phyloP scores from a whole-genome alignment of 2,329 filamentous ascomycete genomes.

The Aureobasidium namibiae region DNA sequence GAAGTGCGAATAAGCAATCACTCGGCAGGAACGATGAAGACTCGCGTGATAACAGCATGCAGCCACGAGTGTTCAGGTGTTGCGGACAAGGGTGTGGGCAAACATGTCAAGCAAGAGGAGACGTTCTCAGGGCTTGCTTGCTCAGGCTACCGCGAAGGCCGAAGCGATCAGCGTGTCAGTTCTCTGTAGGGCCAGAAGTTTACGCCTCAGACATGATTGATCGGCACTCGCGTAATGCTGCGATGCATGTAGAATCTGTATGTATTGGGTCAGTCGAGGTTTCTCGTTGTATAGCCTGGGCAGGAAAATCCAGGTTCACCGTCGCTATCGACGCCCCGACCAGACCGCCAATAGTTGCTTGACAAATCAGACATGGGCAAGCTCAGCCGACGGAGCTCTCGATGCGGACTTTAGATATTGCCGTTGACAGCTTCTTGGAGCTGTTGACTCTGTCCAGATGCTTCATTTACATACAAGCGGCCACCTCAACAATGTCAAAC shows the following conservation, averaged over 20 bases:
- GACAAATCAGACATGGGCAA: not conserved
- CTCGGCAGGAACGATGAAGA: not conserved
- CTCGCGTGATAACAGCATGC: not conserved
- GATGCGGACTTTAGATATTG: not conserved
- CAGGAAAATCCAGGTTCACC: not conserved
- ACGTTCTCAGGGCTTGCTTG: conserved; percentile 1
- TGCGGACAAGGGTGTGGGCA: not conserved
- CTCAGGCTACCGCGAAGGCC: not conserved
- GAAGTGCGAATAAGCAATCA: not conserved
- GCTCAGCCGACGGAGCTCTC: not conserved
- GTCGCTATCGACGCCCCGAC: not conserved
- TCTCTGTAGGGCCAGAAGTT: not conserved
- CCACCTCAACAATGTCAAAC: not conserved
- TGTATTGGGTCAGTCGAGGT: not conserved
- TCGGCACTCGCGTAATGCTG: conserved; percentile 1
- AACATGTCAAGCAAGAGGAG: not conserved
- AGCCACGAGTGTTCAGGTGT: not conserved
- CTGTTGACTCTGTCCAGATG: not conserved
- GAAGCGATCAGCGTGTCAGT: not conserved
- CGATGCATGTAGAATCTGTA: not conserved
- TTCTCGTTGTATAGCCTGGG: conserved; percentile 9
- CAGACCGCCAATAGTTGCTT: conserved; percentile 6
- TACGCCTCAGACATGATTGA: conserved; percentile 8
- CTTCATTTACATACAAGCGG: conserved; percentile 1
- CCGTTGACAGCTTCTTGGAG: not conserved